Evolutionary conservation across 2,329 filamentous ascomycete species (phyloP).

Genomic region (Pestalotiopsis sp.): DNA sequence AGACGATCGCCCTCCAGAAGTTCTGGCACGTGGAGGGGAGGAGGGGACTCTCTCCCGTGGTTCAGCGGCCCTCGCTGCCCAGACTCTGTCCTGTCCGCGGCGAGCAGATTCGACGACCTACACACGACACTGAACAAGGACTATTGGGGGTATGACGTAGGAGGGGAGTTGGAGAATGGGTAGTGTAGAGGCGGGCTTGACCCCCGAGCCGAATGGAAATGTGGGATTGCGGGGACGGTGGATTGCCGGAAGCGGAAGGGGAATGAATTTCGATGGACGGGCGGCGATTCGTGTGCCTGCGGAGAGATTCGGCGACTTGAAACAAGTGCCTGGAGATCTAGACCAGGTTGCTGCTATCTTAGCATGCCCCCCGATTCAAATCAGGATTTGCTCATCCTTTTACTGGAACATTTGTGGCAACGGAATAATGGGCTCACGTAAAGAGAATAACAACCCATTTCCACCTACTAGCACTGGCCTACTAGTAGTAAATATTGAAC

Average conservation of each 20-base stretch:
- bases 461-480: no score
- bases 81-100: neutral
- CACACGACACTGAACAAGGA: neutral
- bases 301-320: neutral
- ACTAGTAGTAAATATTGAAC: no score
- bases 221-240: constrained; percentile 9
- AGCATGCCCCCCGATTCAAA: no score
- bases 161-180: neutral
- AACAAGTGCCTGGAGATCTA: neutral
- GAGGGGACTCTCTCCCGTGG: neutral
- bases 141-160: neutral
- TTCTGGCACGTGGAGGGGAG: neutral
- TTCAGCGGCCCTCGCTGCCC: neutral
- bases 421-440: no score
- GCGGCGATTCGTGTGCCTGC: neutral
- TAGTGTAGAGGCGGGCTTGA: neutral
- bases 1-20: no score
- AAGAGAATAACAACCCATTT: no score
- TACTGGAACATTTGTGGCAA: no score
- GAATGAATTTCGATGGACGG: neutral
- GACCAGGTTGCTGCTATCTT: no score
- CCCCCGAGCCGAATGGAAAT: neutral
- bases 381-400: no score
- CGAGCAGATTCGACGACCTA: neutral
- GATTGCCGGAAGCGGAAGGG: constrained; percentile 12